Conservation (phyloP, 208 protist species). For the Crithidia bombi region DNA sequence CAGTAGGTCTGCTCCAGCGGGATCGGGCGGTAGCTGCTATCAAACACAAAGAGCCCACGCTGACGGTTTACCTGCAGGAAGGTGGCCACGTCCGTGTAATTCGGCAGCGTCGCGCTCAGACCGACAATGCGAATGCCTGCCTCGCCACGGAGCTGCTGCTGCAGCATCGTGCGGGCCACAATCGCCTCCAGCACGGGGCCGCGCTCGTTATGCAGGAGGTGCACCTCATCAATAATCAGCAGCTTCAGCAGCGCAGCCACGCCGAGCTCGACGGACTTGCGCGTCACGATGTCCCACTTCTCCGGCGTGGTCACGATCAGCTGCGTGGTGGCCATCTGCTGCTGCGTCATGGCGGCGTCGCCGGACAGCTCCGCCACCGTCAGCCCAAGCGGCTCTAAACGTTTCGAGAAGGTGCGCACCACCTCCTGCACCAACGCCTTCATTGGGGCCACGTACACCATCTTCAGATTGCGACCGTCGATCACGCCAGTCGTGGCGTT, state of each 20-base stretch:
- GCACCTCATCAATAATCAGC: conserved; percentile 98
- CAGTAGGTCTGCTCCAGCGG: conserved; percentile 99
- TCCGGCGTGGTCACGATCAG: conserved; percentile 99
- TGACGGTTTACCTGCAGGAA: conserved; percentile 98
- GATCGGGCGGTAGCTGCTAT: conserved; percentile 95
- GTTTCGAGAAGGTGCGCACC: conserved; percentile 95
- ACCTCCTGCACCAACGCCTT: conserved; percentile 99
- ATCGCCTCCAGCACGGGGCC: conserved; percentile 99
- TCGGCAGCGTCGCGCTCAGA: conserved; percentile 99
- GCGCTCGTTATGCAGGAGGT: conserved; percentile 99
- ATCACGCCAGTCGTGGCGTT: conserved; percentile 17
- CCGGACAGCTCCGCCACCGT: conserved; percentile 98
- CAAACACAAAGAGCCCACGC: conserved; percentile 95
- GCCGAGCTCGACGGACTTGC: conserved; percentile 96
- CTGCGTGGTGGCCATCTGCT: conserved; percentile 97
- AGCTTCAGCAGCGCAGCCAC: conserved; percentile 86
- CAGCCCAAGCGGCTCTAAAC: conserved; percentile 95
- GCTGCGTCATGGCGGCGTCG: conserved; percentile 96
- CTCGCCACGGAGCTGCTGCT: conserved; percentile 78
- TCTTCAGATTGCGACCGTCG: conserved; percentile 91
- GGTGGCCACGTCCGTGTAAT: conserved; percentile 98
- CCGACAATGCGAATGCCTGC: conserved; percentile 97
- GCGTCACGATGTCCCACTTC: conserved; percentile 99
- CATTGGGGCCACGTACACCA: conserved; percentile 99
- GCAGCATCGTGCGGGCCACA: conserved; percentile 95